phyloP scores from a whole-genome alignment of 2,329 filamentous ascomycete species.

The Ustulina deusta region DNA sequence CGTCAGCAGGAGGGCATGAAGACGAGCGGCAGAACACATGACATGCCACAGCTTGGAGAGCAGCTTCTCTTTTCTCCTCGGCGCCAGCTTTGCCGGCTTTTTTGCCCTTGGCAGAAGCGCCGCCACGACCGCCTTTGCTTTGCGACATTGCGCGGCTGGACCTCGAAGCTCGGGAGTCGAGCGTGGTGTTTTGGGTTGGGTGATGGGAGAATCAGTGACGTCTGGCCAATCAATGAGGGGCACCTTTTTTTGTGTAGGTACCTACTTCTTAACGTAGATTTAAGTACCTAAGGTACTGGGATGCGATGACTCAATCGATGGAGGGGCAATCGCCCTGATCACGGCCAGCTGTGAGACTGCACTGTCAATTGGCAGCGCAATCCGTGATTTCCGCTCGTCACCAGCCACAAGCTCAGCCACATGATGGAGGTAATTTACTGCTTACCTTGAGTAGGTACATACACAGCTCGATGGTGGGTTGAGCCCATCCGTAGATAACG shows the following conservation, averaged over 20 bases:
- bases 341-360: background rate
- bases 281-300: too few relatives aligned
- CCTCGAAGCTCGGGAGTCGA: background rate
- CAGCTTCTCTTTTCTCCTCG: slow-evolving; percentile 69
- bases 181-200: slow-evolving; percentile 1
- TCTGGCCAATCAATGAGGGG: slow-evolving; percentile 9
- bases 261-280: too few relatives aligned
- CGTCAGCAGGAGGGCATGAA: slow-evolving; percentile 7
- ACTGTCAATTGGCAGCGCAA: background rate
- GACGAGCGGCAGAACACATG: background rate
- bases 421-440: background rate
- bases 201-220: background rate
- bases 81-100: slow-evolving; percentile 63
- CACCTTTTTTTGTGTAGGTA: slow-evolving; percentile 16
- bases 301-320: slow-evolving; percentile 37
- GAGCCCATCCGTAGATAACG: too few relatives aligned
- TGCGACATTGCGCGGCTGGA: slow-evolving; percentile 45
- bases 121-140: slow-evolving; percentile 46
- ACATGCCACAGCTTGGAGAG: slow-evolving; percentile 60
- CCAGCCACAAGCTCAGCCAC: background rate
- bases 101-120: slow-evolving; percentile 61
- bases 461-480: too few relatives aligned
- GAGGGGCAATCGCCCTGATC: slow-evolving; percentile 25
- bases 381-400: background rate
- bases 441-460: too few relatives aligned